Percentiles rank a stretch among this genome's conserved stretches.
These are phyloP conservation scores for Aspergillus hiratsukae DNA, from an alignment of 2,329 filamentous ascomycete genomes.

Conservation along the genomic window DNA sequence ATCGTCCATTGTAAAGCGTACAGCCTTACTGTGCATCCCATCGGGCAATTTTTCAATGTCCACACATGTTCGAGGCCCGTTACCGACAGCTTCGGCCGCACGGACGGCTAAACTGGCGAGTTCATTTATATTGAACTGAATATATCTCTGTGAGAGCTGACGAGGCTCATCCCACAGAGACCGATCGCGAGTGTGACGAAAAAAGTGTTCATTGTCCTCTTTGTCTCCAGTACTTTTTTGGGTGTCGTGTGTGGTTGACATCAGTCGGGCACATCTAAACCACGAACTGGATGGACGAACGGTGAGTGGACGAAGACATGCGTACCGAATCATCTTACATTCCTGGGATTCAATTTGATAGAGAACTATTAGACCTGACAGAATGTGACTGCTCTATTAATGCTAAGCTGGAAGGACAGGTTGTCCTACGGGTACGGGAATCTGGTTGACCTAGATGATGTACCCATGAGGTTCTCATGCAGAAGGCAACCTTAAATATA, in stretches of 20 bases:
- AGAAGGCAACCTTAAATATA: no score
- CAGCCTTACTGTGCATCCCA: slow-evolving; percentile 2
- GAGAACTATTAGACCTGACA: no score
- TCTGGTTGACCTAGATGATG: no score
- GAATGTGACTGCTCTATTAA: no score
- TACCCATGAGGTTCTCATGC: no score
- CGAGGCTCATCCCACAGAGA: background rate
- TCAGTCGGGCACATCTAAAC: background rate
- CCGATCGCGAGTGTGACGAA: background rate
- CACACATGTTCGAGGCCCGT: background rate
- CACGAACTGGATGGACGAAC: no score
- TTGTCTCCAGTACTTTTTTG: background rate
- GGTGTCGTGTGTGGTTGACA: background rate
- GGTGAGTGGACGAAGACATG: no score
- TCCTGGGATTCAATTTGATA: no score
- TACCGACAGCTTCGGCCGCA: background rate
- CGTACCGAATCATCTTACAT: no score
- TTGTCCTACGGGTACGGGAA: no score
- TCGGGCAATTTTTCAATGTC: background rate
- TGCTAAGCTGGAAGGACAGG: no score
- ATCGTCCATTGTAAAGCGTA: slow-evolving; percentile 2
- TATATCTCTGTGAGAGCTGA: background rate
- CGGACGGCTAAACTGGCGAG: background rate
- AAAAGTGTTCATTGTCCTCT: background rate
- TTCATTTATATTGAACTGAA: slow-evolving; percentile 1